phyloP scores from a whole-genome alignment of 768 basidiomycete species.

The Tylopilus felleus region DNA sequence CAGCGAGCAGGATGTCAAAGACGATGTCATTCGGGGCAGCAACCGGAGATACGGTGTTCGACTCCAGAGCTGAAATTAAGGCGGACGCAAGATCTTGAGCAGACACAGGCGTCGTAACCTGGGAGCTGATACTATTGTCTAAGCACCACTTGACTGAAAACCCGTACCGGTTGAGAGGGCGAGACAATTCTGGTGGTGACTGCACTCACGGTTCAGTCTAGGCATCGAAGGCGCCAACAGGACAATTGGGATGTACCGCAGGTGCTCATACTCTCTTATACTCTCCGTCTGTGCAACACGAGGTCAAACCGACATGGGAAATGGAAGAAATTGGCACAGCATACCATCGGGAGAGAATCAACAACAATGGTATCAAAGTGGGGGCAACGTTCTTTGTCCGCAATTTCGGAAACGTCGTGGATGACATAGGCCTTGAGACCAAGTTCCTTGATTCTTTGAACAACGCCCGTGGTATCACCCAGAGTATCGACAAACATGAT shows the following conservation, averaged over 20 bases:
- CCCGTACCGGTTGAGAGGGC: constrained; percentile 3
- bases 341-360: constrained; percentile 79
- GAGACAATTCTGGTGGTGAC: not conserved
- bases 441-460: constrained; percentile 72
- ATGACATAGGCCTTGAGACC: constrained; percentile 75
- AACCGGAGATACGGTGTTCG: constrained; percentile 87
- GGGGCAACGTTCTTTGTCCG: constrained; percentile 76
- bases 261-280: constrained; percentile 87
- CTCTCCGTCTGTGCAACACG: constrained; percentile 66
- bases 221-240: constrained; percentile 79
- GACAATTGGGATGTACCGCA: constrained; percentile 95
- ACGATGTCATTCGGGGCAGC: constrained; percentile 81
- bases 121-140: constrained; percentile 93
- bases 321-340: constrained; percentile 31
- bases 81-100: constrained; percentile 89
- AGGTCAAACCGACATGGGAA: constrained; percentile 7
- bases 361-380: constrained; percentile 95
- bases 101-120: constrained; percentile 87
- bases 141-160: constrained; percentile 88
- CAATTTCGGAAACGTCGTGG: constrained; percentile 75
- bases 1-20: constrained; percentile 92
- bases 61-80: constrained; percentile 90
- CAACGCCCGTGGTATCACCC: constrained; percentile 70
- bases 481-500: constrained; percentile 92
- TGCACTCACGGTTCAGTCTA: constrained; percentile 64